Conservation (phyloP, 2,329 filamentous ascomycete genomes). For the Verticillium longisporum region DNA sequence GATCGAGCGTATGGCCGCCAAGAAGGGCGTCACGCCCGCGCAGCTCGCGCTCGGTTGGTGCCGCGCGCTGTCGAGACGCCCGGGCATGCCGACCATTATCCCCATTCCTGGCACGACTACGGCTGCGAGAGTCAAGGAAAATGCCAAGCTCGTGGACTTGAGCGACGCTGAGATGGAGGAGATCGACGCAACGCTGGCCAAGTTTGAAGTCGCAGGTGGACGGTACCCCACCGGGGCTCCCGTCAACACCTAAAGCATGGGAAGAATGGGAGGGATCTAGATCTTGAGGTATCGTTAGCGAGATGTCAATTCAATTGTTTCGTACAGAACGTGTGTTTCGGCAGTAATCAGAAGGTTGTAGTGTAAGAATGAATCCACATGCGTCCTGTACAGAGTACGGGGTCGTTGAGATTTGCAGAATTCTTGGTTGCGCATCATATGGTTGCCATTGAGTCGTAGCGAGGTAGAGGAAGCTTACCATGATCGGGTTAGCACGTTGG, state of each 20-base stretch:
- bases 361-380: slow-evolving; percentile 24
- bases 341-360: not conserved
- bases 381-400: slow-evolving; percentile 7
- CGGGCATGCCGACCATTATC: slow-evolving; percentile 51
- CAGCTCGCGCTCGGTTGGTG: slow-evolving; percentile 65
- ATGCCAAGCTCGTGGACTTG: slow-evolving; percentile 42
- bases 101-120: slow-evolving; percentile 61
- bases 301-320: not conserved
- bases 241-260: slow-evolving; percentile 25
- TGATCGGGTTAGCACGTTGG: not conserved
- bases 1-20: slow-evolving; percentile 49
- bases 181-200: slow-evolving; percentile 41
- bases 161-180: slow-evolving; percentile 41
- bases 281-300: not conserved
- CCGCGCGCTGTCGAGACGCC: slow-evolving; percentile 36
- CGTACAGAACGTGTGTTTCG: not conserved
- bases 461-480: slow-evolving; percentile 15
- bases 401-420: slow-evolving; percentile 42
- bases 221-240: slow-evolving; percentile 38
- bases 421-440: slow-evolving; percentile 27
- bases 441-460: not conserved
- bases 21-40: slow-evolving; percentile 52
- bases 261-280: not conserved
- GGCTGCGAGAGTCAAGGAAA: slow-evolving; percentile 51
- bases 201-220: slow-evolving; percentile 38